Percentiles rank a stretch among this genome's conserved stretches.
Evolutionary conservation across 2,329 filamentous ascomycete genomes (phyloP).

Genomic region (Aureobasidium sp.): DNA sequence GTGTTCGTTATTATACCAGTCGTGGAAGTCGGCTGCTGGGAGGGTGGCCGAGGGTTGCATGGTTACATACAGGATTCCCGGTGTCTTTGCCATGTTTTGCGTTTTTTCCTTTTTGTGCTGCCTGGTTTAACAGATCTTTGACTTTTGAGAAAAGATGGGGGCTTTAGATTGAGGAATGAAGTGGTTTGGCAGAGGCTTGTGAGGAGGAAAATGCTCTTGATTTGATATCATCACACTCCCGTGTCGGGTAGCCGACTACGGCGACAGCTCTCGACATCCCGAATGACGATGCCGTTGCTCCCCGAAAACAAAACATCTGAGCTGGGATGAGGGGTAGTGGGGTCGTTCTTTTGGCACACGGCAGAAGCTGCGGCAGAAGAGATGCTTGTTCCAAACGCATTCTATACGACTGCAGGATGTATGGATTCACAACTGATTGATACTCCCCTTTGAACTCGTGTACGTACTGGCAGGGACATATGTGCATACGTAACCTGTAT

Average conservation of each 20-base stretch:
- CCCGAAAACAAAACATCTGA: not conserved
- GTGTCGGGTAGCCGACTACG: constrained; percentile 2
- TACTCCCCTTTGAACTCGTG: not conserved
- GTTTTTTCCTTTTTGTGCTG: not conserved
- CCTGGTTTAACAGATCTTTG: too few relatives aligned
- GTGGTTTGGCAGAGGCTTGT: not conserved
- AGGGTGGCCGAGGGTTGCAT: constrained; percentile 69
- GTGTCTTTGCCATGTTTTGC: constrained; percentile 22
- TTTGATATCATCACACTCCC: not conserved
- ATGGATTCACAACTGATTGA: not conserved
- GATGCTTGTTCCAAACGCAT: not conserved
- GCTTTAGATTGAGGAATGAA: not conserved
- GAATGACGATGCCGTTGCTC: constrained; percentile 11
- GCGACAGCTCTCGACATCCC: not conserved
- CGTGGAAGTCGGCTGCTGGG: constrained; percentile 65
- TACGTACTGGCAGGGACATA: too few relatives aligned
- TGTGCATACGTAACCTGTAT: too few relatives aligned
- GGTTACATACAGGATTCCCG: constrained; percentile 74
- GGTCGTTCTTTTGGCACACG: not conserved
- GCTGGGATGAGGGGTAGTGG: constrained; percentile 9
- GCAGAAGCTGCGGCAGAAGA: not conserved
- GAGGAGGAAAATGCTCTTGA: not conserved
- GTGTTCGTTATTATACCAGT: constrained; percentile 94
- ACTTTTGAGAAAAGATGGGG: not conserved
- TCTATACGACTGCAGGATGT: not conserved